Base-by-base conservation (phyloP, 306 rosid genomes). In the Corylus avellana region DNA sequence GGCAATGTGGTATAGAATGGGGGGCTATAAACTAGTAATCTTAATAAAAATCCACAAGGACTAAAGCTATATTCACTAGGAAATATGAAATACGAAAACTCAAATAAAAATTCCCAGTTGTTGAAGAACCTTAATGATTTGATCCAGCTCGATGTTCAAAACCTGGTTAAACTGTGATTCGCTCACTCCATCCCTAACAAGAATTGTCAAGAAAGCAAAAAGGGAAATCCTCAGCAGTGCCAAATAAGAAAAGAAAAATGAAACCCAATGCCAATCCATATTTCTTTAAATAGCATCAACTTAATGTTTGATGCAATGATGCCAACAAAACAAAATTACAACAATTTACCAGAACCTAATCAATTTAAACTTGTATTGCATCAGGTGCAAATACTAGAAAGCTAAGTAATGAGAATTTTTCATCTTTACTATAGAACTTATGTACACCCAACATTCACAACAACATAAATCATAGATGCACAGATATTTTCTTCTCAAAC, bases 101-200 rank as follows among this genome's bases (percentile, higher is more conserved):
- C 63, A 71, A 42, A 76, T 50, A 22, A 53, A 77, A 63, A 70
- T 57, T 64, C 47, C 14, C 18, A 79, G 77, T 82, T 78, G 77
- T 80, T 70, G 46, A 76, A 8, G 74, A 84, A 94, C 98, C 97
- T 92, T 91, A 70, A 86, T 80, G 42, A 94, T 94, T 84, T 92
- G 98, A 81, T 85, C 91, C 83, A 92, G 83, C 91, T 94, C 98
- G 12, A 94, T 83, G 76, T 89, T 84, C 88, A 94, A 85, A 75
- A 94, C 97, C 86, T 92, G 97, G 47, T 85, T 84, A 78, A 94
- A 94, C 76, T 94, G 98, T 14, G 98, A 92, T 82, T 94, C 97
- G 58, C 98, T 83, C 46, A 94, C 97, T 71, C 97, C 98, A 73
- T 94, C 98, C 90, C 98, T 94, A 85, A 75, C 25, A 72, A 76